phyloP scores from a whole-genome alignment of 192 early-diverging fungal genomes.

The Entophlyctis luteolus region DNA sequence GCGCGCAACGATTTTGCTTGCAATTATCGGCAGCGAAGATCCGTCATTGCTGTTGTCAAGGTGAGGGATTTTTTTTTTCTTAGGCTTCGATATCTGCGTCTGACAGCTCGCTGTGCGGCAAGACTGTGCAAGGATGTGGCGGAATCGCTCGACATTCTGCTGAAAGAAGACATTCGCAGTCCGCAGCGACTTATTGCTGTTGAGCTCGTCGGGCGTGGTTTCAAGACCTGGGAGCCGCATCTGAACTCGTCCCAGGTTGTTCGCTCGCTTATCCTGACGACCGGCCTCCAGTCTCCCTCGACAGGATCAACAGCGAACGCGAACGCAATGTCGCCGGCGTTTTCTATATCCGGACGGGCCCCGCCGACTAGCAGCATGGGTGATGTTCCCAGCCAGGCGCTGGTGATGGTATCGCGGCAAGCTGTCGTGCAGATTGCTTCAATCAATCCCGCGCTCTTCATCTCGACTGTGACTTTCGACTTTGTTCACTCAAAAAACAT shows the following conservation, averaged over 20 bases:
- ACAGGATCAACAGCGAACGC: constrained; percentile 2
- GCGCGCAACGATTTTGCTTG: constrained; percentile 70
- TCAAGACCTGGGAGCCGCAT: constrained; percentile 70
- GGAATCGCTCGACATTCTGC: constrained; percentile 60
- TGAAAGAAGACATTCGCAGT: constrained; percentile 53
- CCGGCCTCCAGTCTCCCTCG: constrained; percentile 32
- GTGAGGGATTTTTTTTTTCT: not conserved
- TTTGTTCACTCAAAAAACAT: constrained; percentile 62
- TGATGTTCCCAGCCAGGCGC: constrained; percentile 15
- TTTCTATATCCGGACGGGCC: too few relatives aligned
- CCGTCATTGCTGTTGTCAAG: constrained; percentile 37
- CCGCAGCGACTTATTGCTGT: constrained; percentile 60
- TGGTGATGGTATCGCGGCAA: constrained; percentile 61
- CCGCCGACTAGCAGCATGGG: not conserved
- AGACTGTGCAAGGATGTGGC: constrained; percentile 58
- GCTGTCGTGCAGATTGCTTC: constrained; percentile 70
- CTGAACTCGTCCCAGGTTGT: constrained; percentile 65
- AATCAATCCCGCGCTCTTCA: constrained; percentile 62
- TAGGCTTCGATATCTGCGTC: not conserved
- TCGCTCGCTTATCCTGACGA: constrained; percentile 55
- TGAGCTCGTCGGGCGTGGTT: constrained; percentile 71
- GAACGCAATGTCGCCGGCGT: not conserved
- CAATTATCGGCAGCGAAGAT: constrained; percentile 66
- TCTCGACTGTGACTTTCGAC: constrained; percentile 71
- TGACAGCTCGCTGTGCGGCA: not conserved